Evolutionary conservation across 2,329 filamentous ascomycete genomes (phyloP).

Genomic region (Pestalotiopsis sp.): DNA sequence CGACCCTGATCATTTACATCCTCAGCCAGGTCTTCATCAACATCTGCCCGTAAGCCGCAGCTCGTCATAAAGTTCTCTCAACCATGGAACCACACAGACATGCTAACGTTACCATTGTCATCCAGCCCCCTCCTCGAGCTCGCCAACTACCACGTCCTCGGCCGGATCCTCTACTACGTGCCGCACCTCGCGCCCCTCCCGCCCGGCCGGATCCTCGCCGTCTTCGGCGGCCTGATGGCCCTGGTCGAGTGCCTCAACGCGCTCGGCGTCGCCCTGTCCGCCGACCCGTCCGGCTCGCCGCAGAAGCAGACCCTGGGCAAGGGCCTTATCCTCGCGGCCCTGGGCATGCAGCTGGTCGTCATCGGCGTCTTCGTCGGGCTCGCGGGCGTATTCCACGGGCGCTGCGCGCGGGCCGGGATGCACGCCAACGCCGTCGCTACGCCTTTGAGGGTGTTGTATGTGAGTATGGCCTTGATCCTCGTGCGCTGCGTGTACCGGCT

Average conservation of each 20-base stretch:
- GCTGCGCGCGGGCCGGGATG: neutral
- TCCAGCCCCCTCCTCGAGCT: slow-evolving; percentile 50
- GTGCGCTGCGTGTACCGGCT: slow-evolving; percentile 46
- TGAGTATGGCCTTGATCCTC: slow-evolving; percentile 39
- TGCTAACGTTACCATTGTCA: neutral
- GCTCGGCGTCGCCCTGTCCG: slow-evolving; percentile 27
- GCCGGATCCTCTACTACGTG: slow-evolving; percentile 61
- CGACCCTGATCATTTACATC: neutral
- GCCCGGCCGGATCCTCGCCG: slow-evolving; percentile 46
- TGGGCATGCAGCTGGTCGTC: neutral
- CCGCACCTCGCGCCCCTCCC: slow-evolving; percentile 59
- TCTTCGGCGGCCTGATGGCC: slow-evolving; percentile 44
- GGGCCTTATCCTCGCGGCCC: neutral
- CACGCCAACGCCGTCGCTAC: neutral
- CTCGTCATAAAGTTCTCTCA: neutral
- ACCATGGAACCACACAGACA: too few species aligned
- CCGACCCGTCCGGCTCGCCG: neutral
- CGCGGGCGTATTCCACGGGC: neutral
- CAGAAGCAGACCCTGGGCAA: neutral
- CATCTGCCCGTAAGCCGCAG: neutral
- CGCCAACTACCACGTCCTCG: slow-evolving; percentile 64
- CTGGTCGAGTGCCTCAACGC: slow-evolving; percentile 39
- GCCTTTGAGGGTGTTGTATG: slow-evolving; percentile 32
- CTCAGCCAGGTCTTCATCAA: neutral
- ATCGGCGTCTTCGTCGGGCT: neutral